Percentiles rank a stretch among this genome's conserved stretches.
Evolutionary conservation across 2,329 filamentous ascomycete species (phyloP).

Genomic region (Fusarium sacchari): DNA sequence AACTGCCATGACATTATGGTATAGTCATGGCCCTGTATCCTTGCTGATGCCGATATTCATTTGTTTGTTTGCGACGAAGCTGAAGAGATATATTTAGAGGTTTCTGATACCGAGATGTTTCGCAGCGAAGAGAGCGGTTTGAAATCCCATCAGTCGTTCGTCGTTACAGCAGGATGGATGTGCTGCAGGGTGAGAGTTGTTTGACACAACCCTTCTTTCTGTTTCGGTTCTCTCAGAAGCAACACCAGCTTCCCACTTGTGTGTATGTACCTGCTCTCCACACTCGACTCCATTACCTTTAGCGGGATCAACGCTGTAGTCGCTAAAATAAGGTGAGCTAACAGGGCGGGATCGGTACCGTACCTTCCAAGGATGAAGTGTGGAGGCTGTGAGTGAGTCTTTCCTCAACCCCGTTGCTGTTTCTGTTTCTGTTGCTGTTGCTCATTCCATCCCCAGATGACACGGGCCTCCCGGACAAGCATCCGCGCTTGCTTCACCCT

Average conservation of each 20-base stretch:
- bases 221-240: slow-evolving; percentile 2
- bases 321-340: slow-evolving; percentile 29
- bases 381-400: slow-evolving; percentile 12
- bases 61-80: not conserved
- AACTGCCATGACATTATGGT: slow-evolving; percentile 5
- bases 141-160: not conserved
- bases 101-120: slow-evolving; percentile 7
- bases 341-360: slow-evolving; percentile 11
- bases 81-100: not conserved
- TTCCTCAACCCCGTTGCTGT: slow-evolving; percentile 18
- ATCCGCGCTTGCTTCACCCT: slow-evolving; percentile 22
- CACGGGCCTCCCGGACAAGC: slow-evolving; percentile 22
- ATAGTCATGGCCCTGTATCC: not conserved
- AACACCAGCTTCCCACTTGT: slow-evolving; percentile 6
- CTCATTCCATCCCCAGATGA: slow-evolving; percentile 32
- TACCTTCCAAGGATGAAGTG: slow-evolving; percentile 4
- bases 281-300: not conserved
- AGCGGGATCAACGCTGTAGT: slow-evolving; percentile 23
- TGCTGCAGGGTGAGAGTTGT: not conserved
- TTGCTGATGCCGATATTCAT: slow-evolving; percentile 2
- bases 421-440: not conserved
- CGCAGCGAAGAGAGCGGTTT: not conserved
- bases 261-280: slow-evolving; percentile 25
- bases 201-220: slow-evolving; percentile 22
- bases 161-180: not conserved